phyloP scores from a whole-genome alignment of 352 stramenopile genomes.

The Blastocystis sp. region DNA sequence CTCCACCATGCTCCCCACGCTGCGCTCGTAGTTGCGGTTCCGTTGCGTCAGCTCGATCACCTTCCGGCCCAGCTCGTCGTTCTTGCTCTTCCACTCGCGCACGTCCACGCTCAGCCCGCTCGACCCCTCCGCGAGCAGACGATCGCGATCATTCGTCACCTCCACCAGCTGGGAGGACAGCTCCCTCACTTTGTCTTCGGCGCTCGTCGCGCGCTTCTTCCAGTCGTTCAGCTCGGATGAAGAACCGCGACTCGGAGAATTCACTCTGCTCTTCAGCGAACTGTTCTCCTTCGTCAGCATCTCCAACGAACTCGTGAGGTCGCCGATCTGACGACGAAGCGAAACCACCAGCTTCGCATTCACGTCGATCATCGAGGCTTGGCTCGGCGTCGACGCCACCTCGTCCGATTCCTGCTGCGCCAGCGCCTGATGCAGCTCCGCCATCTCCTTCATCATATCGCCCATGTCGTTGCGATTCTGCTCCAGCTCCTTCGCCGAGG shows the following conservation, averaged over 20 bases:
- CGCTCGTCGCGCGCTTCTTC: neutral
- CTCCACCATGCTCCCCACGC: conserved; percentile 5
- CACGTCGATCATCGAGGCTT: neutral
- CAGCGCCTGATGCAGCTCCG: conserved; percentile 47
- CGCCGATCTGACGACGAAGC: conserved; percentile 10
- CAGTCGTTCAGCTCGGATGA: neutral
- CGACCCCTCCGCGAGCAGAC: neutral
- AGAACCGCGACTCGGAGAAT: neutral
- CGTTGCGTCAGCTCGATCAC: conserved; percentile 49
- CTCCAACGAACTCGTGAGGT: conserved; percentile 21
- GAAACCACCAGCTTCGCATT: neutral
- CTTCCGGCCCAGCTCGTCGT: conserved; percentile 13
- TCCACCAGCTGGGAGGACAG: neutral
- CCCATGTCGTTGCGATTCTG: conserved; percentile 61
- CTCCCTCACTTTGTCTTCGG: neutral
- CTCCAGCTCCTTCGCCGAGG: conserved; percentile 55
- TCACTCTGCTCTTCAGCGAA: neutral
- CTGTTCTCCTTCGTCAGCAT: neutral
- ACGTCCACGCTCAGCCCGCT: neutral
- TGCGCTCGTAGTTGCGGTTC: neutral
- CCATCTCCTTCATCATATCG: conserved; percentile 40
- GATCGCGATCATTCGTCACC: neutral
- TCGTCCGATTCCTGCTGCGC: neutral
- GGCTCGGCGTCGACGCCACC: neutral
- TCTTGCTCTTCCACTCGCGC: conserved; percentile 20